Conservation (phyloP, 371 early-diverging fungal species). For the Mortierella sp. region DNA sequence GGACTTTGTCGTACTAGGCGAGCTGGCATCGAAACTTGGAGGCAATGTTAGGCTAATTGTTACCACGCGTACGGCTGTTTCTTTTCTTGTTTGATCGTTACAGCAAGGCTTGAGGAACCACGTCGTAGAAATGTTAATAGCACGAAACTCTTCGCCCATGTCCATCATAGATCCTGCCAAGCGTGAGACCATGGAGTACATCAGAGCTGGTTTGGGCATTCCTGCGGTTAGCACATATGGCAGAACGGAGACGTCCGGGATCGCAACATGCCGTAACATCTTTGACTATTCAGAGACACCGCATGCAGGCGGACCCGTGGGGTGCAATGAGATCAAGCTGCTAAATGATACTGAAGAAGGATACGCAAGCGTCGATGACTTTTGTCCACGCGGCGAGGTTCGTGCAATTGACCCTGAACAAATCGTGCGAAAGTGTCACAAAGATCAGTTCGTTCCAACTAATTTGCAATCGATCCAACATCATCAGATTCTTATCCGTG, state of each 20-base stretch:
- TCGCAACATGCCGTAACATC: slow-evolving; percentile 64
- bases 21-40: slow-evolving; percentile 85
- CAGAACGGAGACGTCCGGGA: slow-evolving; percentile 68
- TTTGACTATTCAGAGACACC: slow-evolving; percentile 62
- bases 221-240: slow-evolving; percentile 70
- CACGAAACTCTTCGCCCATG: slow-evolving; percentile 43
- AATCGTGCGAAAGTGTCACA: no score
- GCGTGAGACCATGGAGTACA: slow-evolving; percentile 54
- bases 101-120: no score
- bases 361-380: slow-evolving; percentile 73
- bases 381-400: slow-evolving; percentile 82
- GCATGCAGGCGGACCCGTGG: slow-evolving; percentile 78
- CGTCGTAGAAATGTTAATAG: no score
- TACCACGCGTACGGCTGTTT: slow-evolving; percentile 39
- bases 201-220: slow-evolving; percentile 62
- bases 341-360: slow-evolving; percentile 77
- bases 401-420: not conserved
- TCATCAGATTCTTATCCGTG: slow-evolving; percentile 86
- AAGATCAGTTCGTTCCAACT: not conserved
- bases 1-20: slow-evolving; percentile 82
- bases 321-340: slow-evolving; percentile 89
- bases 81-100: not conserved
- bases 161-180: slow-evolving; percentile 58
- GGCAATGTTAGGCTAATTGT: slow-evolving; percentile 79
- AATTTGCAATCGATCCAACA: not conserved